phyloP scores from a whole-genome alignment of 331 rosid species.

The Phaseolus coccineus region DNA sequence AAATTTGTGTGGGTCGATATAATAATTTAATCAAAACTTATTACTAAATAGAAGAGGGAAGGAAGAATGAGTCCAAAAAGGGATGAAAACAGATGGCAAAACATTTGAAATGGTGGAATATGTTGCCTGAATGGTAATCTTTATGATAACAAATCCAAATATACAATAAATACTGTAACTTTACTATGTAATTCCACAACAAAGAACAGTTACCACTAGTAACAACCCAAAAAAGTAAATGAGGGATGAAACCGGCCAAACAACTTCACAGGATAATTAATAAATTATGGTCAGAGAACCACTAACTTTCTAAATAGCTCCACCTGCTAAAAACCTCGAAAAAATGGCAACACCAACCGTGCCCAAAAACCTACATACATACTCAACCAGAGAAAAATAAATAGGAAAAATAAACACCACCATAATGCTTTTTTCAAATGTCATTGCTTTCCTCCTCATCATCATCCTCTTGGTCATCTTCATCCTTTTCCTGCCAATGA shows the following conservation, averaged over 20 bases:
- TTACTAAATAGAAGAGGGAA: background rate
- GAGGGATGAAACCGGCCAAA: conserved; percentile 44
- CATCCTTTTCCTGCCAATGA: conserved; percentile 68
- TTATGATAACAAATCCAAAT: conserved; percentile 38
- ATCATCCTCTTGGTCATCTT: conserved; percentile 67
- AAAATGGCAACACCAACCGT: conserved; percentile 38
- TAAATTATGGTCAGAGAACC: conserved; percentile 36
- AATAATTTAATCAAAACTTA: background rate
- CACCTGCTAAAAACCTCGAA: conserved; percentile 26
- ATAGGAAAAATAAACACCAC: conserved; percentile 13
- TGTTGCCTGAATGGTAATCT: conserved; percentile 2
- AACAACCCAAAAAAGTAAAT: conserved; percentile 21
- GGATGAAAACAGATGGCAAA: background rate
- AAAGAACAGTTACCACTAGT: conserved; percentile 11
- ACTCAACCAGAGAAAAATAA: conserved; percentile 39
- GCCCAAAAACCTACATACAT: conserved; percentile 57
- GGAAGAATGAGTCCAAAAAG: background rate
- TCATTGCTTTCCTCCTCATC: conserved; percentile 62
- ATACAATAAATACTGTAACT: conserved; percentile 40
- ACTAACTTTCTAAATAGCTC: conserved; percentile 41
- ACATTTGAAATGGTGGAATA: background rate
- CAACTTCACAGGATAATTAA: conserved; percentile 38
- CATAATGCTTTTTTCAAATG: conserved; percentile 49
- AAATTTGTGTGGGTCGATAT: background rate
- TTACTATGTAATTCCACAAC: conserved; percentile 28